Evolutionary conservation across 495 filamentous ascomycete genomes (phyloP), one percentile per base, ranked within the genome.

Genomic region (Penicillium paxilli): DNA sequence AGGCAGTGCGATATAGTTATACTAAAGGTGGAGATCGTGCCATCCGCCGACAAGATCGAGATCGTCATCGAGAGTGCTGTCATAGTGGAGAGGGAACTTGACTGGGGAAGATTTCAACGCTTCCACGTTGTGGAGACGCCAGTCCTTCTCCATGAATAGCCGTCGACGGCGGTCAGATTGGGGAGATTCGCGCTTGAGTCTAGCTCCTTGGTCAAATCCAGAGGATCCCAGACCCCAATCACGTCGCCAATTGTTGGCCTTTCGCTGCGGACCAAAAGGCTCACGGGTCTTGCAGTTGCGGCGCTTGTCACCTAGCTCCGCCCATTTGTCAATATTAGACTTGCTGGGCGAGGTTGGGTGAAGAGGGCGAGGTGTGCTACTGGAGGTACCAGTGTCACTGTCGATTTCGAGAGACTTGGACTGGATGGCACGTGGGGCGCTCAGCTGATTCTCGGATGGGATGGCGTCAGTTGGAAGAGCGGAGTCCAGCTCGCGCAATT

Each of bases 31-130:
- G 52, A 79, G 73, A 45, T 89, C 85, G 62, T 88, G 81, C 88
- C 89, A 94, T 70, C 86, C 89, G 75, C 90, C 92, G 81, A 96
- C 89, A 81, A 91, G 92, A 80, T 92, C 90, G 66, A 88, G 71
- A 67, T 91, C 90, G 62, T 85, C 85, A 65, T 88, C 81, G 65
- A 86, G 75, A 60, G 77, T 77, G 58, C 79, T 83, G 62, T 83
- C 82, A 19, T 78, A 72, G 17, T 17, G 58, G 49, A 19, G 53
- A 38, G 35, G 35, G 35, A 38, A 47, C 44, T 69, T 72, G 53
- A 33, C 40, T 19, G 54, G 56, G 49, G 57, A 63, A 40, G 64
- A 59, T 40, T 77, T 75, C 2, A 66, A 58, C 26, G 38, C 45
- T 28, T 69, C 67, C 24, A 54, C 55, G 28, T 55, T 58, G 58